Base-by-base conservation (phyloP, 306 rosid species). In the Oxytropis ochrocephala region DNA sequence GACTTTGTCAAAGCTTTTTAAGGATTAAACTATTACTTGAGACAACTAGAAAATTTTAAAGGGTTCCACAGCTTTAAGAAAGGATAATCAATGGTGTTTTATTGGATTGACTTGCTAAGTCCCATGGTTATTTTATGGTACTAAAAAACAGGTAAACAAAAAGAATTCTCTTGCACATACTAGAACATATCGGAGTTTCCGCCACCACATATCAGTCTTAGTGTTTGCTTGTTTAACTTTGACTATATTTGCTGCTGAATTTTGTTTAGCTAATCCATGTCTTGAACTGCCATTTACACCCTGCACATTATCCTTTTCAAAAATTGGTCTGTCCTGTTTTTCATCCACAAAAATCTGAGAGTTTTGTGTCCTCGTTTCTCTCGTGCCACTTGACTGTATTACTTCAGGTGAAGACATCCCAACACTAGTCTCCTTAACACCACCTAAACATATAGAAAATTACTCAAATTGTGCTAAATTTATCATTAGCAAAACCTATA, bases 151-250 rank as follows among this genome's bases (percentile, higher is more conserved):
- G 55, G 67, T 16, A 27, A 27, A 64, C 57, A 17, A 54, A 11
- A 56, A 7, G 42, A 58, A 14, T 14, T 35, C 13, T 39, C 35
- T 11, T 33, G 54, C 10, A 83, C 96, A 21, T 81, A 94, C 98
- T n/a, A 90, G 84, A 84, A 88, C 97, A 75, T 82, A 87, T 73
- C 83, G 89, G 71, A 94, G 96, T 14, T 79, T 81, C 82, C 47
- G 73, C 98, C 96, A 90, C 97, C 97, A 88, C 29, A 60, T 54
- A 82, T 78, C 90, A 50, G 76, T 76, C 51, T 49, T 78, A 19
- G 55, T 30, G 14, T 80, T 77, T 63, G 83, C 70, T 78, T 67
- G 80, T 70, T 79, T 80, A 57, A 38, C 73, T 58, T 72, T 30
- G 60, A 57, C 62, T 30, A 70, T 72, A 47, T 48, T 57, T 47